phyloP scores from a whole-genome alignment of 2,329 filamentous ascomycete species.

The Pseudocercospora ulei region DNA sequence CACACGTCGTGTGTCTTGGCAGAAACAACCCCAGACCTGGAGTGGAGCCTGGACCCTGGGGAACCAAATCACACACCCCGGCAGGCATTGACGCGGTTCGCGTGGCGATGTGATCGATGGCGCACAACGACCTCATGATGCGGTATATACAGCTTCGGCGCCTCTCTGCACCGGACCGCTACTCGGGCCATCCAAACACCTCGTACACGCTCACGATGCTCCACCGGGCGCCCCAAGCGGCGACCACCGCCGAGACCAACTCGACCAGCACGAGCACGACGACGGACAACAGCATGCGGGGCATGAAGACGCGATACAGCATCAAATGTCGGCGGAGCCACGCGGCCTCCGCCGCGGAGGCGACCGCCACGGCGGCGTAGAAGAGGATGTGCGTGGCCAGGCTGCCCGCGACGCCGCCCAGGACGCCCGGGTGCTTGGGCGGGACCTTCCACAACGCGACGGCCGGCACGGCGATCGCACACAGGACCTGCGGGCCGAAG shows the following conservation, averaged over 20 bases:
- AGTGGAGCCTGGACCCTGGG: too few species aligned
- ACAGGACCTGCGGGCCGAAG: constrained; percentile 79
- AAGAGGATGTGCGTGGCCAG: constrained; percentile 69
- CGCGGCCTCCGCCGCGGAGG: constrained; percentile 83
- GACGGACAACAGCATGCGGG: constrained; percentile 77
- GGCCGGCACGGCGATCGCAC: constrained; percentile 67
- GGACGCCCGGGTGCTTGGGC: constrained; percentile 53
- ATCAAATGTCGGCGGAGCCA: constrained; percentile 84
- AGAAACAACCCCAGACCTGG: too few species aligned
- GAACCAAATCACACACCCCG: too few species aligned
- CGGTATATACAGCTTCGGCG: too few species aligned
- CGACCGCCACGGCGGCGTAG: constrained; percentile 70
- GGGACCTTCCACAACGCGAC: constrained; percentile 81
- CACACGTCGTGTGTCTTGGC: too few species aligned
- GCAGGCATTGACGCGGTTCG: too few species aligned
- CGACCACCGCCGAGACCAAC: constrained; percentile 58
- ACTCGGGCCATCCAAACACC: constrained; percentile 66
- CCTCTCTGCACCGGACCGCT: too few species aligned
- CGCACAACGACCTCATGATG: too few species aligned
- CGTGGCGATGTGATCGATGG: too few species aligned
- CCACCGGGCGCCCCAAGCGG: constrained; percentile 62
- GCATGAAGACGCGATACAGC: constrained; percentile 89
- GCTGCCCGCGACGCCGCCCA: constrained; percentile 61
- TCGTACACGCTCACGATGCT: constrained; percentile 72
- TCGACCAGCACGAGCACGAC: constrained; percentile 66